Base-by-base conservation (phyloP, 208 protist genomes). In the Trypanosoma caninum region DNA sequence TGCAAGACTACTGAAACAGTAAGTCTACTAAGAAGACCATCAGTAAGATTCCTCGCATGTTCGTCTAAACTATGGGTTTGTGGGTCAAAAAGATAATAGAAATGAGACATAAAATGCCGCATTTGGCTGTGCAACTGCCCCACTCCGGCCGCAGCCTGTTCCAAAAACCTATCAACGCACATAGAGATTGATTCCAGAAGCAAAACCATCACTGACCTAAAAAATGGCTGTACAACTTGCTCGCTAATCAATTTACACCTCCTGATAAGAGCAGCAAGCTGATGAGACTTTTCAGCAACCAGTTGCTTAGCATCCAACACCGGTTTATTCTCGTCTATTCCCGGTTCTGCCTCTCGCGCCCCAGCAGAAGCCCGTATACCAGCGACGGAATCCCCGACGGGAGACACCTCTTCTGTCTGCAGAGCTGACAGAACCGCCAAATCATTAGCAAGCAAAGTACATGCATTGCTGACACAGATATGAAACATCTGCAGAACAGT, bases 391-490 rank as follows among this genome's bases (percentile, higher is more conserved):
- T 45, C 51, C n/a, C 42, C 48, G 3, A 13, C 18, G 31, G 38
- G 18, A 14, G 31, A 0, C 11, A 47, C 34, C 4, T 54, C 60
- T 33, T 80, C 62, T 28, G 83, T 78, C 28, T 91, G 52, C 28
- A 72, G 55, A n/a, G 78, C 56, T 9, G 89, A 58, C 27, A 84
- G 47, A 11, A 53, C 74, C 3, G 59, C 59, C 35, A 90, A 70
- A 52, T 91, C 84, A 42, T 71, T 61, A n/a, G 56, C 63, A 22
- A 94, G 65, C 0, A 59, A 52, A 9, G 82, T 84, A 65, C 77
- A 85, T 50, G 73, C 74, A 55, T 91, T 94, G 9, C 80, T 78
- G 22, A 94, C 59, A 56, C 74, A 91, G 22, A 94, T 63, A 33
- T 90, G 82, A 48, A 91, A 47, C 48, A 91, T 50, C 69, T 94